Evolutionary conservation across 177 flowering plant genomes (phyloP), one percentile per base, ranked within the genome.

Genomic region (Vitis hybrid): DNA sequence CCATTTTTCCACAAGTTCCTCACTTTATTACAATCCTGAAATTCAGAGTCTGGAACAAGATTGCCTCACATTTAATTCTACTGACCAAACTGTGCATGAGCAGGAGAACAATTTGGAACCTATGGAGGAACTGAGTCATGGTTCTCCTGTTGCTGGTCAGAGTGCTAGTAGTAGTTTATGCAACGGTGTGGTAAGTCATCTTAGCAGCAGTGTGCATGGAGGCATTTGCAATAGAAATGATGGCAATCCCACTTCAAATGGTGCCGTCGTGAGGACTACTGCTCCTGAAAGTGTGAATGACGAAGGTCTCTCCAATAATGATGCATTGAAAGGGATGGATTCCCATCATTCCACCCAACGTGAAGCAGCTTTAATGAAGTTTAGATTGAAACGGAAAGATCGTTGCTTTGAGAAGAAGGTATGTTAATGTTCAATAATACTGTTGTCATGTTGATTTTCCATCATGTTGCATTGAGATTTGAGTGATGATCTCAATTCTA

Each of bases 331-430:
- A 66, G 76, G 64, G 32, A 70, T 67, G 59, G 75, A 67, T 50
- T 58, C 72, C 52, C 65, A 65, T 49, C 72, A 67, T 15, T 58
- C 71, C 23, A 67, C 67, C 61, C 82, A 70, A n/a, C 74, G 82
- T 34, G 80, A 80, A 64, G 85, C 79, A 5, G 85, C 85, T 64
- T 64, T 81, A 4, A 62, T 61, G 11, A 81, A 79, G 64, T 81
- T 74, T 66, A 72, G 82, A 23, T 56, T 74, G 56, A 81, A 81
- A 69, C 65, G 82, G 55, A 81, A 79, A 67, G 79, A 79, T 39
- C 70, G 80, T 32, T 82, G 85, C 78, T 82, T 32, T 72, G 79
- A 78, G 64, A 82, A 82, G 63, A 82, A 79, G 85, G 85, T 75
- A 80, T 52, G 8, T 39, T 39, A 39, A 39, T 39, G 45, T 39